Evolutionary conservation across 768 basidiomycete species (phyloP), one percentile per base, ranked within the genome.

Genomic region (Lyophyllum atratum): DNA sequence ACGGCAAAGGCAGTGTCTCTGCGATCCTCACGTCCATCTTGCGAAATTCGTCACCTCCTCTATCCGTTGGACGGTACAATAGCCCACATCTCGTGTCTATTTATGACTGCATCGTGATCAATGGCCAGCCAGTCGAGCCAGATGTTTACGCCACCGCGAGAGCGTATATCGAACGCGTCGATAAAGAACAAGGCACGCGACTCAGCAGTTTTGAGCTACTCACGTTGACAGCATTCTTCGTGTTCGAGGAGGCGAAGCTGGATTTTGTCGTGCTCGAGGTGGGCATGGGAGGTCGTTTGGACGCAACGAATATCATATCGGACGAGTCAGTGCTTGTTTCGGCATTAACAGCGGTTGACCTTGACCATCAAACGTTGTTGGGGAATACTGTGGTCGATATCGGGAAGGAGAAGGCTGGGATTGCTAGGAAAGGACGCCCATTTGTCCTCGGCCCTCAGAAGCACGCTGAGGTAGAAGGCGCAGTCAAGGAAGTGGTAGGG

Each of bases 1-100:
- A 99, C 72, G 96, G 96, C 9, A 99, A 98, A 72, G 97, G 97
- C 34, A 95, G 92, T 62, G 93, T 96, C 12, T 87, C 93, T 1
- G 87, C 89, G 5, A 76, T 94, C 33, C 70, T 97, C 11, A 84
- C 92, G 0, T 92, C 92, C 42, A 89, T 93, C 64, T 74, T 98
- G 8, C 67, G 68, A 4, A 71, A 79, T 5, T 79, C 86, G 5
- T 72, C 76, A 0, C 75, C 87, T 19, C 71, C 77, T 0, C 76
- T 90, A 52, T 75, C 75, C 21, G 79, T 91, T 10, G 97, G 93
- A 8, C 81, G 90, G 33, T 98, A 92, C 81, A 98, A 95, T 70
- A 92, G 87, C 59, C 97, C 97, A 0, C 96, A 98, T 70, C 86
- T 98, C 19, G 72, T 96, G 52, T 80, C 85, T 9, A 75, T 89